Conservation (phyloP, 208 protist genomes). For the Trypanosoma grayi region DNA sequence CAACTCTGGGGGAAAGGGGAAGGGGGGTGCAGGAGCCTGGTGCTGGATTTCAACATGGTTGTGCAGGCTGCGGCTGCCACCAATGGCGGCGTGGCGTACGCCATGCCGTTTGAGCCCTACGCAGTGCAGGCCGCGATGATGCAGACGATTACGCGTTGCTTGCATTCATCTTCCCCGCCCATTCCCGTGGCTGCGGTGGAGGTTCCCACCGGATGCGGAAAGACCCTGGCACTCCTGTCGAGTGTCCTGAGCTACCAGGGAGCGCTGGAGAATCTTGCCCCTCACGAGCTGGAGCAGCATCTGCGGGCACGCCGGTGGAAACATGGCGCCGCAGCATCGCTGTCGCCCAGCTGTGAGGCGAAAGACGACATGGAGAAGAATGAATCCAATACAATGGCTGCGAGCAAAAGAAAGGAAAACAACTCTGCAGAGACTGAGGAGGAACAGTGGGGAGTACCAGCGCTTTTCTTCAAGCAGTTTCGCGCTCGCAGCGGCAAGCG, state of each 20-base stretch:
- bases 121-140: slow-evolving; percentile 90
- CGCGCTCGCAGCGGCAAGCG: slow-evolving; percentile 31
- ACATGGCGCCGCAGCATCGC: slow-evolving; percentile 43
- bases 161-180: slow-evolving; percentile 28
- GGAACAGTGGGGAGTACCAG: slow-evolving; percentile 31
- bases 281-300: slow-evolving; percentile 91
- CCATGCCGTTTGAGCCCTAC: slow-evolving; percentile 39
- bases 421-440: slow-evolving; percentile 4
- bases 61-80: background rate
- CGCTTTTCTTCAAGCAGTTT: slow-evolving; percentile 62
- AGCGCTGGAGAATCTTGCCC: slow-evolving; percentile 91
- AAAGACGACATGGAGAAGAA: background rate
- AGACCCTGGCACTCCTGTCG: slow-evolving; percentile 95
- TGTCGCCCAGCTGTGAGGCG: slow-evolving; percentile 50
- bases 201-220: slow-evolving; percentile 96
- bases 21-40: background rate
- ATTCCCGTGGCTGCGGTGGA: slow-evolving; percentile 80
- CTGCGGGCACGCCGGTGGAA: slow-evolving; percentile 76
- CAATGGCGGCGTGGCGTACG: slow-evolving; percentile 1
- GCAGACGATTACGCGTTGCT: slow-evolving; percentile 42
- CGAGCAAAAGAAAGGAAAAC: background rate
- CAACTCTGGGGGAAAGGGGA: too few species aligned
- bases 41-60: background rate
- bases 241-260: slow-evolving; percentile 72
- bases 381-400: background rate